Base-by-base conservation (phyloP, 176 grass and related monocot species). In the Rhipidocladum racemiflorum region DNA sequence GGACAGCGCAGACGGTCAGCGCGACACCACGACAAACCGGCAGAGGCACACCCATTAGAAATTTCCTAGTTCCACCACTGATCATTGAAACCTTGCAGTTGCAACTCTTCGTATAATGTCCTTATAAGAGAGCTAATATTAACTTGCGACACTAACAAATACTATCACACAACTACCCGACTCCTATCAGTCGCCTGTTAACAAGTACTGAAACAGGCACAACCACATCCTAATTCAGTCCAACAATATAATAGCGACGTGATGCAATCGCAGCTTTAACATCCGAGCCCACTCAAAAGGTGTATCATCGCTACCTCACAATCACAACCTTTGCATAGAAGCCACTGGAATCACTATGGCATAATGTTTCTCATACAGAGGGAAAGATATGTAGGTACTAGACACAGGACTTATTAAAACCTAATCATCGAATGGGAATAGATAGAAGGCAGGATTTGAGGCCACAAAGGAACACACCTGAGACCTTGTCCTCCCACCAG, bases 401-500 rank as follows among this genome's bases (percentile, higher is more conserved):
- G 39, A 79, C 16, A 59, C 3, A 18, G 0, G 9, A 38, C 0
- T 18, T 59, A 27, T 12, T 51, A 0, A 0, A 67, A 87, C 6
- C 54, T 34, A 38, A 9, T 53, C 7, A 77, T 54, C 12, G 4
- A 35, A 75, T 5, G 10, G 54, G 32, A n/a, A 45, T 10, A 13
- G 28, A 10, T 9, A 39, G 40, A 30, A n/a, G 74, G 25, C 0
- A 17, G 11, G 3, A 71, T 24, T 15, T 29, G 83, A 78, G 45
- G 29, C 2, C 24, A 78, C 21, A 25, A 72, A 15, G 36, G 62
- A 85, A 81, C 81, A 65, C 3, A 99, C 93, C 93, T 95, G 92
- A 56, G 44, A 90, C 92, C 92, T 99, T 99, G 80, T 99, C 92
- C 86, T 99, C 96, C 96, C 96, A 99, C 96, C 96, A 99, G 81